Base-by-base conservation (phyloP, 2,329 filamentous ascomycete species). In the Pyrenochaeta sp. region DNA sequence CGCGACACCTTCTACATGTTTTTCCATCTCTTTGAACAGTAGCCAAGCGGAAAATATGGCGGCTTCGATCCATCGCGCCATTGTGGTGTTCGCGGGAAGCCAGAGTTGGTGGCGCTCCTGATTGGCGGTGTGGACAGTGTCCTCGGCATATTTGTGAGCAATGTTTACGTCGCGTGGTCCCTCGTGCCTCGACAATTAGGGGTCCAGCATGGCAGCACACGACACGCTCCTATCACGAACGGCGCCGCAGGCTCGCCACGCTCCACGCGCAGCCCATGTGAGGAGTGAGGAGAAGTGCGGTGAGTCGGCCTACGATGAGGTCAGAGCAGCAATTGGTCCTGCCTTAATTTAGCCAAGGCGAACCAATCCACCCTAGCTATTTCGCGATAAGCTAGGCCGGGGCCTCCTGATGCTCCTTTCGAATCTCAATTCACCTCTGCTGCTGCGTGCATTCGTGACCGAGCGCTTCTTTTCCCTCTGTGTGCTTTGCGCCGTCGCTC, bases 321-420 rank as follows among this genome's bases (percentile, higher is more conserved):
- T 50, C 54, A 45, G 52, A 27, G 43, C 41, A 47, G 37, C 41
- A 45, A 35, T 43, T 51, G 51, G 51, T 30, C 48, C 48, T 10
- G 24, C 39, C 41, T 21, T 41, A 46, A 43, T 47, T 50, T 39
- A 44, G 49, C 21, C 37, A 44, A 53, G 52, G 36, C 45, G 35
- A 32, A 30, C 22, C 29, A 19, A 42, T 48, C 44, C 44, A 46
- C 49, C 42, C 45, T 43, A 34, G 30, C 41, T 31, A 35, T 32
- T 46, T 45, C 38, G 44, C 39, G 31, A 45, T 45, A 39, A 32
- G 38, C 48, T 51, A 45, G 44, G 30, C 41, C 43, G 28, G 41
- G 51, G 41, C 53, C 53, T 56, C 53, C 53, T 46, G 44, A 54
- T 51, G 50, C 53, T 56, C 53, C 53, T 47, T 44, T 49, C 47